Conservation (phyloP, 1,284 basidiomycete species). For the Butyriboletus appendiculatus region DNA sequence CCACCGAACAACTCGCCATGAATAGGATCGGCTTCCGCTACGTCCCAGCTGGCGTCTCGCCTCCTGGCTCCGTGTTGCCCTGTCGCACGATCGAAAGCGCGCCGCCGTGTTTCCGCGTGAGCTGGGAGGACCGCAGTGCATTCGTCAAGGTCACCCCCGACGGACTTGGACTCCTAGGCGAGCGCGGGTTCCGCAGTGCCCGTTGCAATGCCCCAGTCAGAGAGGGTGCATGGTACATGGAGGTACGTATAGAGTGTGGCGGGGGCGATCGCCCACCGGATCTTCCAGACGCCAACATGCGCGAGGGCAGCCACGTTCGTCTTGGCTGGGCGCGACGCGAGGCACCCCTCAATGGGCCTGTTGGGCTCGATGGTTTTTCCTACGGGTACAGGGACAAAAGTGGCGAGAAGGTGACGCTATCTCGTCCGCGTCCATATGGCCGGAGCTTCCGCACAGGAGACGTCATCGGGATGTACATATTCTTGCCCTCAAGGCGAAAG, state of each 20-base stretch:
- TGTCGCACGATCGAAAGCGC: constrained; percentile 80
- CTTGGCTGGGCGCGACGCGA: constrained; percentile 93
- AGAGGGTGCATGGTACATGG: constrained; percentile 94
- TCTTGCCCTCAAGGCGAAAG: constrained; percentile 69
- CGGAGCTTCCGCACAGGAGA: constrained; percentile 79
- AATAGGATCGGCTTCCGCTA: constrained; percentile 83
- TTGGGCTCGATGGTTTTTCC: constrained; percentile 91
- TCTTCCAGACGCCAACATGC: constrained; percentile 44
- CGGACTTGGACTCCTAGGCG: constrained; percentile 76
- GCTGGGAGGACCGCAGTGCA: constrained; percentile 87
- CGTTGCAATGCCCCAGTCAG: constrained; percentile 89
- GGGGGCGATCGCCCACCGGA: constrained; percentile 58
- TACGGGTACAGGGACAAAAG: constrained; percentile 92
- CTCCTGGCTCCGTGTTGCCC: constrained; percentile 56
- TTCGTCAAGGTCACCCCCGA: constrained; percentile 83
- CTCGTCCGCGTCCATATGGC: constrained; percentile 80
- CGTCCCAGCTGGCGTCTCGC: constrained; percentile 74
- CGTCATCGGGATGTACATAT: constrained; percentile 92
- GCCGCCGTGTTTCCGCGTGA: constrained; percentile 66
- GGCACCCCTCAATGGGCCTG: constrained; percentile 89
- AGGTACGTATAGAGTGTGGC: constrained; percentile 80
- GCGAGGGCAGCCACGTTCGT: constrained; percentile 81
- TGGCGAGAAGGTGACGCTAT: constrained; percentile 88
- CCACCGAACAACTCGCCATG: constrained; percentile 68
- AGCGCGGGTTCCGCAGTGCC: constrained; percentile 89